Base-by-base conservation (phyloP, 768 basidiomycete species). In the Tubosaeta brunneosetosa region DNA sequence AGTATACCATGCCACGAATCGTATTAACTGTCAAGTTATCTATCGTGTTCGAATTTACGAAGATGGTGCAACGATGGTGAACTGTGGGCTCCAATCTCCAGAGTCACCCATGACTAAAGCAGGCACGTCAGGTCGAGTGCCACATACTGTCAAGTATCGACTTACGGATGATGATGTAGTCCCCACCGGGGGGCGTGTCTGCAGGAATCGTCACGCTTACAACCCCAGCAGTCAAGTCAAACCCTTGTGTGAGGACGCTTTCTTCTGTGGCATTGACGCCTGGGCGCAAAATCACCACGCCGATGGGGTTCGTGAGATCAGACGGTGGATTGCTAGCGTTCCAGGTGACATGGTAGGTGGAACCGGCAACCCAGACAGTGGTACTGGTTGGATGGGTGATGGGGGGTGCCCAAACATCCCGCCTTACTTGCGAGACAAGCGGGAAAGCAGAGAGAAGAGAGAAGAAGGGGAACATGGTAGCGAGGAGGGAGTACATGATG, bases 21-120 rank as follows among this genome's bases (percentile, higher is more conserved):
- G 27, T 29, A 29, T 8, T 29, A 29, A 8, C 8, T 29, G 27
- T 29, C 8, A 8, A 4, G 8, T 29, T n/a, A 29, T 29, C 27
- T 29, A 29, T 4, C 27, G 27, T 29, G 27, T 29, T 29, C 27
- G n/a, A n/a, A n/a, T n/a, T n/a, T n/a, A 29, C 27, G 27, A 29
- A 29, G 4, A 51, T 33, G 52, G 14, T 26, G 58, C 50, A 12
- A 38, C 5, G 54, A 83, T 82, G 6, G 72, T 73, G 59, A 83
- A 83, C 41, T 49, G 19, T 12, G 64, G 66, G 33, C 79, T 74
- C 49, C 67, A 74, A 58, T 82, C 75, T 31, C 80, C 80, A 46
- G 78, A 80, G 59, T 82, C 79, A 5, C 80, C 80, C 47, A 80
- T 73, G 37, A 81, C 80, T 81, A 47, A 32, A 47, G 45, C 26